These are phyloP conservation scores for Penicillium fuscoglaucum DNA, from an alignment of 2,329 filamentous ascomycete genomes.

Conservation along the genomic window DNA sequence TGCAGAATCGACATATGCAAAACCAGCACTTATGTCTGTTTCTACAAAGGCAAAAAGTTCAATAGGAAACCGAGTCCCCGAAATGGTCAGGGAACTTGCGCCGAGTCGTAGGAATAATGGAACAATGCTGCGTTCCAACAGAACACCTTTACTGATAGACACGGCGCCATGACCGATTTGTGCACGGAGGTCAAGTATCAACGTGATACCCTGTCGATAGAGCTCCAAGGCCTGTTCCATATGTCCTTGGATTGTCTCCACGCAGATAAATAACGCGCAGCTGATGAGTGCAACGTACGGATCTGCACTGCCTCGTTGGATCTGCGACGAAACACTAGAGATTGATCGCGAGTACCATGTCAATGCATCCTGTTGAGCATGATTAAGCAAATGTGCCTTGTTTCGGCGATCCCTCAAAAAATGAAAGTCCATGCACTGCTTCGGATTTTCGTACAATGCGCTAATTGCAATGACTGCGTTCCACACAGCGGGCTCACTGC, in stretches of 20 bases:
- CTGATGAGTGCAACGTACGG: conserved; percentile 32
- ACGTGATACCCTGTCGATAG: conserved; percentile 27
- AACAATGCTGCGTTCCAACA: conserved; percentile 31
- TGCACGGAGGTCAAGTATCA: conserved; percentile 26
- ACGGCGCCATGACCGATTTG: conserved; percentile 16
- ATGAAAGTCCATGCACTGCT: conserved; percentile 14
- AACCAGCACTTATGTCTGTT: neutral
- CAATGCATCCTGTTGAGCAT: conserved; percentile 24
- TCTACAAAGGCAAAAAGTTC: conserved; percentile 15
- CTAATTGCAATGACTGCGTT: conserved; percentile 29
- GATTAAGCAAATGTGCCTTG: neutral
- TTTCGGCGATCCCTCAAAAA: conserved; percentile 1
- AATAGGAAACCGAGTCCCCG: conserved; percentile 7
- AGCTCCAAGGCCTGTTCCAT: conserved; percentile 28
- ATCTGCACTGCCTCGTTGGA: conserved; percentile 25
- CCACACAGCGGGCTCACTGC: conserved; percentile 28
- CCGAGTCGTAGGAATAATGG: conserved; percentile 33
- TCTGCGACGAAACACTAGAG: conserved; percentile 25
- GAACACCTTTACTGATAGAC: conserved; percentile 14
- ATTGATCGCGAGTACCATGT: conserved; percentile 38
- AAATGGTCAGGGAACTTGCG: conserved; percentile 18
- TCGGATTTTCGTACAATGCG: conserved; percentile 21
- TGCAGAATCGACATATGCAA: conserved; percentile 12
- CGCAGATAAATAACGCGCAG: conserved; percentile 38
- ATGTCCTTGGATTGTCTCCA: conserved; percentile 31